Evolutionary conservation across 2,329 filamentous ascomycete genomes (phyloP).

Genomic region (Fusarium sp.): DNA sequence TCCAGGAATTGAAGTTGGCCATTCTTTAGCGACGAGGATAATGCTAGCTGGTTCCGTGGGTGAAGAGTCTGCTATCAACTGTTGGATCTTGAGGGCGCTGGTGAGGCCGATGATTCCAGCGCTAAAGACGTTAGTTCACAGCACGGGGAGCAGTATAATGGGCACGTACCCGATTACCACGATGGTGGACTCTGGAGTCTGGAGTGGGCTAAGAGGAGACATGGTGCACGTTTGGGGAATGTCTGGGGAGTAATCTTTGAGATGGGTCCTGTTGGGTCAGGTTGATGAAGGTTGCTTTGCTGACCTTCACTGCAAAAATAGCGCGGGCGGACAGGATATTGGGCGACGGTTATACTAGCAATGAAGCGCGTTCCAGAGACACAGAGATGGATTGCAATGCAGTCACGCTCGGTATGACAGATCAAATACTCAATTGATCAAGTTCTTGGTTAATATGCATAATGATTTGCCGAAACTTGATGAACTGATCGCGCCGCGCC

Average conservation of each 20-base stretch:
- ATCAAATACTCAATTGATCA: accelerated
- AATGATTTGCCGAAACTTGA: background rate
- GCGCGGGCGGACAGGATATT: background rate
- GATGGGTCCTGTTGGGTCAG: background rate
- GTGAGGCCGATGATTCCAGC: conserved; percentile 67
- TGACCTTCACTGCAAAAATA: background rate
- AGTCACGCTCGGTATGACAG: background rate
- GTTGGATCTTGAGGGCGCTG: conserved; percentile 60
- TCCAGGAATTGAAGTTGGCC: conserved; percentile 52
- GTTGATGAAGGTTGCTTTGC: background rate
- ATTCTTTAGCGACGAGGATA: conserved; percentile 51
- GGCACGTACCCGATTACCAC: conserved; percentile 47
- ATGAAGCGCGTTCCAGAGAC: background rate
- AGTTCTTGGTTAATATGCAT: background rate
- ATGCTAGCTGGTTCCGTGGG: conserved; percentile 24
- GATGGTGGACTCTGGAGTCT: conserved; percentile 34
- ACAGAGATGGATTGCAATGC: background rate
- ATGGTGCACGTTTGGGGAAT: background rate
- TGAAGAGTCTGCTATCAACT: conserved; percentile 20
- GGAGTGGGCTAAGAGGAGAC: background rate
- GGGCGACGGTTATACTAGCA: accelerated
- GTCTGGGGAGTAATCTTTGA: too few relatives aligned
- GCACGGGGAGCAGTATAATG: accelerated
- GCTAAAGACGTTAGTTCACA: conserved; percentile 47
- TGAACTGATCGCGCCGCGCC: too few relatives aligned